A percentile compares a stretch with the other conserved stretches of the same genome.
phyloP scores from a whole-genome alignment of 2,329 filamentous ascomycete species.

The Nannizzia gypsea region DNA sequence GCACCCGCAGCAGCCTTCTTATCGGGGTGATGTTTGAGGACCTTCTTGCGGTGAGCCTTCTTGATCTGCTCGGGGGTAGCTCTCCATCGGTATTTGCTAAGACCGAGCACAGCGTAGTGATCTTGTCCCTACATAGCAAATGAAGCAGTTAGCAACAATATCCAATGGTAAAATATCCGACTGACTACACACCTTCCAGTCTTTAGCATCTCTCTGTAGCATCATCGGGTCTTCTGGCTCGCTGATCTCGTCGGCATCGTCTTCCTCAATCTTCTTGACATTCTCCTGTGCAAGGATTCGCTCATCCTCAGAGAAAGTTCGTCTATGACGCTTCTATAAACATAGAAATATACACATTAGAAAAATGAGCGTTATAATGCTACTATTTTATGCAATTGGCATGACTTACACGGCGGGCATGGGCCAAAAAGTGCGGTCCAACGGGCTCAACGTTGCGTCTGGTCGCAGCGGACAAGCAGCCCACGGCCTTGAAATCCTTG shows the following conservation, averaged over 20 bases:
- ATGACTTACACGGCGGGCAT: slow-evolving; percentile 68
- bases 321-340: slow-evolving; percentile 65
- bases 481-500: slow-evolving; percentile 85
- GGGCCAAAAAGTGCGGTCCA: slow-evolving; percentile 93
- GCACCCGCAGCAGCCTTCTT: slow-evolving; percentile 90
- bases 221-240: slow-evolving; percentile 89
- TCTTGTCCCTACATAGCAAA: slow-evolving; percentile 59
- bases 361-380: neutral
- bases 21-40: slow-evolving; percentile 95
- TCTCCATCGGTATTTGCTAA: slow-evolving; percentile 82
- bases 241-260: slow-evolving; percentile 80
- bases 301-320: slow-evolving; percentile 97
- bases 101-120: slow-evolving; percentile 90
- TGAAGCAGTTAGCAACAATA: neutral
- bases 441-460: slow-evolving; percentile 90
- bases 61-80: slow-evolving; percentile 98
- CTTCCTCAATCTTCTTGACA: slow-evolving; percentile 89
- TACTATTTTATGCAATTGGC: neutral
- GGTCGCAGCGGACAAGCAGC: slow-evolving; percentile 61
- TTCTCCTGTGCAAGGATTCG: slow-evolving; percentile 90
- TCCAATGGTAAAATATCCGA: neutral
- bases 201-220: slow-evolving; percentile 87
- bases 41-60: slow-evolving; percentile 98
- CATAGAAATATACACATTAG: neutral
- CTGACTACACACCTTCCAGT: slow-evolving; percentile 72